A percentile compares a stretch with the other conserved stretches of the same genome.
phyloP scores from a whole-genome alignment of 441 rosid genomes.

The Adansonia gregorii region DNA sequence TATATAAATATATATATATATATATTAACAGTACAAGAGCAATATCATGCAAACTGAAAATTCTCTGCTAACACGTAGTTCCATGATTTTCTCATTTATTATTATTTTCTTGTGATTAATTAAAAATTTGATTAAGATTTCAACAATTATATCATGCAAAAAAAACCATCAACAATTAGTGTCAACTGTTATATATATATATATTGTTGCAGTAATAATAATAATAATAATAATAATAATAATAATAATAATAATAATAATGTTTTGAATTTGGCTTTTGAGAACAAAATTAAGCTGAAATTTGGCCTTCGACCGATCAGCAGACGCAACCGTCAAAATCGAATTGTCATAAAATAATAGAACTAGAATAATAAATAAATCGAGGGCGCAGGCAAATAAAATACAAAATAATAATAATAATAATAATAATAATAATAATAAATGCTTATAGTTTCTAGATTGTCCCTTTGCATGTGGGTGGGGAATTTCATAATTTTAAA shows the following conservation, averaged over 20 bases:
- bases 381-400: not conserved
- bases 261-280: not conserved
- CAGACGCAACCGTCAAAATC: not conserved
- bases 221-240: too few species aligned
- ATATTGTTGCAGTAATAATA: not conserved
- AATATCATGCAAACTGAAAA: not conserved
- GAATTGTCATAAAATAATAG: not conserved
- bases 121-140: not conserved
- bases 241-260: too few species aligned
- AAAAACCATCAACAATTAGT: too few species aligned
- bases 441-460: not conserved
- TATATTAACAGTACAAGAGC: too few species aligned
- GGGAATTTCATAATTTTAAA: not conserved
- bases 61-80: not conserved
- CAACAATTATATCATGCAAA: not conserved
- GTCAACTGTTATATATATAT: too few species aligned
- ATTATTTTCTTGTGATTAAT: not conserved
- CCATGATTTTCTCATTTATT: not conserved
- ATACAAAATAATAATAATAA: not conserved
- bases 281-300: not conserved
- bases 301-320: not conserved
- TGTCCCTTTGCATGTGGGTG: not conserved
- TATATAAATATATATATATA: too few species aligned
- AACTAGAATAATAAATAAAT: not conserved
- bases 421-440: not conserved